These are phyloP conservation scores for Marchantia paleacea DNA, from an alignment of 225 moss, liverwort and hornwort species.

Conservation along the genomic window DNA sequence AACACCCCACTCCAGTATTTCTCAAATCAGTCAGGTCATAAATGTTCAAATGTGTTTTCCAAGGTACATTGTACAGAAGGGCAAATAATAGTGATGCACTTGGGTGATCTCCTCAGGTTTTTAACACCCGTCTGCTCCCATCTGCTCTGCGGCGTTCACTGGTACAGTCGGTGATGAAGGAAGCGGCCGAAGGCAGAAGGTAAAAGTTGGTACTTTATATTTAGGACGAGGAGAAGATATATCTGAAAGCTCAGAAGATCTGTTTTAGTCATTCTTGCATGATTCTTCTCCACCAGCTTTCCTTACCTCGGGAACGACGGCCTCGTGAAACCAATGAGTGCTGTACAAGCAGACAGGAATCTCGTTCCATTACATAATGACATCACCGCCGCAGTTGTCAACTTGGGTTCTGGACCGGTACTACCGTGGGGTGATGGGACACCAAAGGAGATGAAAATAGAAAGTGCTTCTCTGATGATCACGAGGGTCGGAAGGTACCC, in stretches of 20 bases:
- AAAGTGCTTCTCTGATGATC: constrained; percentile 13
- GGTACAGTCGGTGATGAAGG: constrained; percentile 1
- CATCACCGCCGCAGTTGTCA: constrained; percentile 16
- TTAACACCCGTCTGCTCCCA: background rate
- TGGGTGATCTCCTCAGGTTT: constrained; percentile 3
- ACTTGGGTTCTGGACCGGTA: constrained; percentile 6
- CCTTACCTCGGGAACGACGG: constrained; percentile 16
- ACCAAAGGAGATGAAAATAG: background rate
- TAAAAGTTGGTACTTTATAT: constrained; percentile 8
- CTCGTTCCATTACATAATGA: constrained; percentile 6
- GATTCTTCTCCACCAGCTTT: constrained; percentile 15
- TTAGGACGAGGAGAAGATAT: constrained; percentile 12
- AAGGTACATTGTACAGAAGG: background rate
- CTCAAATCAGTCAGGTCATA: constrained; percentile 9
- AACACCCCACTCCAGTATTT: background rate
- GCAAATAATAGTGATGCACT: background rate
- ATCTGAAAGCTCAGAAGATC: constrained; percentile 6
- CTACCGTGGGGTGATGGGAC: constrained; percentile 1
- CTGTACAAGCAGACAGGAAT: constrained; percentile 17
- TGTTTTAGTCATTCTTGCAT: constrained; percentile 12
- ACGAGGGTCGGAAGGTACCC: background rate
- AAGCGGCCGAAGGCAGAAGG: background rate
- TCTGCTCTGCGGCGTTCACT: background rate
- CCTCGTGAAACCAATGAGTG: constrained; percentile 15
- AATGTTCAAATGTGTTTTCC: constrained; percentile 11